phyloP scores from a whole-genome alignment of 768 basidiomycete species.

The Sutorius australiensis region DNA sequence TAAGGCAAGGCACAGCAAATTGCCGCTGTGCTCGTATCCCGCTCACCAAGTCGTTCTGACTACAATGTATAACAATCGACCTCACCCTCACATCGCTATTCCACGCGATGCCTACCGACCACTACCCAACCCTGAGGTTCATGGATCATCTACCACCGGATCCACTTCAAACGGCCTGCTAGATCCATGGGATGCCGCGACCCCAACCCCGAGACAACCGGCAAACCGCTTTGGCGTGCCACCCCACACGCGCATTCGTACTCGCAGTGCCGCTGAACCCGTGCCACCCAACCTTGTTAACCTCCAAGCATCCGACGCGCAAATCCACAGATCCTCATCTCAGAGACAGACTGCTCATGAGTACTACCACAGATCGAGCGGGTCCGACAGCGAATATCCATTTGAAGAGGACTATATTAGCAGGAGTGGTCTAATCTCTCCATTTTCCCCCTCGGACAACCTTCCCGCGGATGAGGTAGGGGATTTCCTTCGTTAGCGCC shows the following conservation, averaged over 20 bases:
- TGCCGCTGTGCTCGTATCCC: background rate
- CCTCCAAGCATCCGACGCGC: slow-evolving; percentile 47
- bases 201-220: slow-evolving; percentile 25
- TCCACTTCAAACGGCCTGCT: slow-evolving; percentile 21
- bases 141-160: slow-evolving; percentile 29
- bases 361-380: slow-evolving; percentile 37
- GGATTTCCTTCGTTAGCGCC: slow-evolving; percentile 28
- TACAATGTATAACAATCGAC: slow-evolving; percentile 29
- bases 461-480: slow-evolving; percentile 37
- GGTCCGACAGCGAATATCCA: slow-evolving; percentile 34
- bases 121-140: slow-evolving; percentile 24
- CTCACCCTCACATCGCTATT: slow-evolving; percentile 37
- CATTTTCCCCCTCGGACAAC: slow-evolving; percentile 33
- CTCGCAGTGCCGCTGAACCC: slow-evolving; percentile 37
- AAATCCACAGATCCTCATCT: slow-evolving; percentile 46
- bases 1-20: slow-evolving; percentile 1
- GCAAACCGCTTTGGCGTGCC: slow-evolving; percentile 16
- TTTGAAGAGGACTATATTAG: slow-evolving; percentile 13
- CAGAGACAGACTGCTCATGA: slow-evolving; percentile 28
- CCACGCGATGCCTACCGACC: slow-evolving; percentile 36
- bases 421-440: slow-evolving; percentile 26
- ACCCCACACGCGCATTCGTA: slow-evolving; percentile 32
- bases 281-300: slow-evolving; percentile 31
- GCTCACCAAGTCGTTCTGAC: background rate
- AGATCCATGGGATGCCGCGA: slow-evolving; percentile 35